phyloP scores from a whole-genome alignment of 139 green algal genomes.

The Coelastrella sp. region DNA sequence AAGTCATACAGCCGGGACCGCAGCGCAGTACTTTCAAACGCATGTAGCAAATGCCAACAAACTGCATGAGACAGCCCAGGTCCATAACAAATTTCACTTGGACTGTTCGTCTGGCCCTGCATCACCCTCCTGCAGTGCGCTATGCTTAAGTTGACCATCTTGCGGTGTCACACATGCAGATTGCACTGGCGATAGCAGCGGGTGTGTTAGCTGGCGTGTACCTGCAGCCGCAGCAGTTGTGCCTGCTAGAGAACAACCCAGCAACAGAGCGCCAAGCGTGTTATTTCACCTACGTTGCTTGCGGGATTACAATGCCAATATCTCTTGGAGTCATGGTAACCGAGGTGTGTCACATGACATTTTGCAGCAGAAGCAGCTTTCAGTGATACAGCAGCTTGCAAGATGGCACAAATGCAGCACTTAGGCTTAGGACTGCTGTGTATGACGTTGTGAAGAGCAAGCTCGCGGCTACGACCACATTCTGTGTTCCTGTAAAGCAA shows the following conservation, averaged over 20 bases:
- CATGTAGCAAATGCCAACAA: too few species aligned
- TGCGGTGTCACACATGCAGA: background rate
- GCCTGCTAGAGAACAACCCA: background rate
- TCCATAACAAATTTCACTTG: background rate
- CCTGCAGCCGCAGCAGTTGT: background rate
- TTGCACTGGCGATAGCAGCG: background rate
- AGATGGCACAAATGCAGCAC: background rate
- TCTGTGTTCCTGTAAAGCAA: too few species aligned
- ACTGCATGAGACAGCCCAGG: too few species aligned
- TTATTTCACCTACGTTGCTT: background rate
- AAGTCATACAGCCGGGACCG: too few species aligned
- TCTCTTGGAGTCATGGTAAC: conserved; percentile 7
- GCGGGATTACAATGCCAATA: background rate
- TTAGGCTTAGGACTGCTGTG: too few species aligned
- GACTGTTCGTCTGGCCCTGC: too few species aligned
- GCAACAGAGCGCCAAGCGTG: background rate
- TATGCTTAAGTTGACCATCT: background rate
- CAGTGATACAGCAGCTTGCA: background rate
- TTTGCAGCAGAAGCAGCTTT: background rate
- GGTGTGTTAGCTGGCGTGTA: background rate
- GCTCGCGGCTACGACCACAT: too few species aligned
- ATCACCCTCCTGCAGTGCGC: background rate
- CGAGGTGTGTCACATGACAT: background rate
- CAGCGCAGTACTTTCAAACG: too few species aligned
- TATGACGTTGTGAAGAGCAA: too few species aligned